Conservation (phyloP, 768 basidiomycete genomes). For the Amanita jacksonii region DNA sequence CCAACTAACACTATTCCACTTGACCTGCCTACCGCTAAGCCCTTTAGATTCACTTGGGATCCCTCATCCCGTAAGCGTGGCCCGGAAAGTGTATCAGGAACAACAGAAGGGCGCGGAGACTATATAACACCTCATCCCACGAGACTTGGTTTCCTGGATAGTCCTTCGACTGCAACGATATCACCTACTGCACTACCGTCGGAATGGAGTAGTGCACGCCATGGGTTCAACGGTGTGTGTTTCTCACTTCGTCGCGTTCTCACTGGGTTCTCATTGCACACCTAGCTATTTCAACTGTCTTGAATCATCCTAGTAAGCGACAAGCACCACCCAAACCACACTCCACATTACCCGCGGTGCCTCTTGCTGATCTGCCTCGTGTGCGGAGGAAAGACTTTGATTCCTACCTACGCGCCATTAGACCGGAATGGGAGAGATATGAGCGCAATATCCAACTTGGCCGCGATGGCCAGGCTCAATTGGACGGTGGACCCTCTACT, state of each 20-base stretch:
- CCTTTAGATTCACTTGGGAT: constrained; percentile 76
- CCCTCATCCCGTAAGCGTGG: constrained; percentile 44
- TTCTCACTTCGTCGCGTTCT: constrained; percentile 3
- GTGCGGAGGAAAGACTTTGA: constrained; percentile 81
- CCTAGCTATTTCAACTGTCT: constrained; percentile 85
- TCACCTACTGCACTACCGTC: constrained; percentile 39
- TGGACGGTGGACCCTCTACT: constrained; percentile 23
- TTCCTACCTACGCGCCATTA: constrained; percentile 61
- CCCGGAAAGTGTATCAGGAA: constrained; percentile 67
- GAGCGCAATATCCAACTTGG: constrained; percentile 35
- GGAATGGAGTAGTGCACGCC: constrained; percentile 73
- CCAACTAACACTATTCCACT: constrained; percentile 36
- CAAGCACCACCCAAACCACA: constrained; percentile 86
- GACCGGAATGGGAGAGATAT: constrained; percentile 72
- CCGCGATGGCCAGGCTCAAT: constrained; percentile 29
- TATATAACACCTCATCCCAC: constrained; percentile 50
- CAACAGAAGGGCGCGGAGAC: constrained; percentile 55
- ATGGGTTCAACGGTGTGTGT: constrained; percentile 80
- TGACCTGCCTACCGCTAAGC: constrained; percentile 35
- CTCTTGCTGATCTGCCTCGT: constrained; percentile 68
- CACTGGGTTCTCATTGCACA: constrained; percentile 3
- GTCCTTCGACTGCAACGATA: constrained; percentile 36
- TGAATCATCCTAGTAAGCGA: constrained; percentile 81
- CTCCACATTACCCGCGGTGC: constrained; percentile 62
- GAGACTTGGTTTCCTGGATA: constrained; percentile 38